These are phyloP conservation scores for Termitomyces sp. DNA, from an alignment of 768 basidiomycete species.

Conservation along the genomic window DNA sequence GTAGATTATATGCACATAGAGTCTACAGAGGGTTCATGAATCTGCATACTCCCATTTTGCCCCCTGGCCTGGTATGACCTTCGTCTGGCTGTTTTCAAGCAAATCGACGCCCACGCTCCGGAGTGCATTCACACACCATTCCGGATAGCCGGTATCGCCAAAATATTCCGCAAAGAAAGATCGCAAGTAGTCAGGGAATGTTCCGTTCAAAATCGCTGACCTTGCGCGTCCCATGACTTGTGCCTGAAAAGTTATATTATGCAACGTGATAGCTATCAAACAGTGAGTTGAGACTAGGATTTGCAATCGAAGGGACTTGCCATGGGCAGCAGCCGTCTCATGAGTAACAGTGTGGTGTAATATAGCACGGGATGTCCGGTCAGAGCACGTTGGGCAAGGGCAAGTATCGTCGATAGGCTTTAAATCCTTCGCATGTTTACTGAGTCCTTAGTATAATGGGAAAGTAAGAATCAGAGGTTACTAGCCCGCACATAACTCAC, in stretches of 20 bases:
- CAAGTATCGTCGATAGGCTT: slow-evolving; percentile 69
- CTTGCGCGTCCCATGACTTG: slow-evolving; percentile 83
- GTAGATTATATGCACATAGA: background rate
- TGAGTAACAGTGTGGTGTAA: slow-evolving; percentile 72
- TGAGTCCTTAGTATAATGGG: slow-evolving; percentile 42
- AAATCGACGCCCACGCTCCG: slow-evolving; percentile 81
- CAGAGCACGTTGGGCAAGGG: slow-evolving; percentile 81
- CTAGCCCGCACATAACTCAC: slow-evolving; percentile 32
- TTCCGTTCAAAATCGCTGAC: slow-evolving; percentile 72
- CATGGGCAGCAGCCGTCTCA: slow-evolving; percentile 85
- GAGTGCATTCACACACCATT: slow-evolving; percentile 86
- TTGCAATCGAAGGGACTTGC: slow-evolving; percentile 32
- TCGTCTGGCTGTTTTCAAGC: slow-evolving; percentile 47
- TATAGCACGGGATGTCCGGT: slow-evolving; percentile 64
- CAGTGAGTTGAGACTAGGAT: slow-evolving; percentile 10
- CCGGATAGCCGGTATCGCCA: slow-evolving; percentile 70
- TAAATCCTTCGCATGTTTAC: slow-evolving; percentile 67
- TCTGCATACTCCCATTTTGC: slow-evolving; percentile 81
- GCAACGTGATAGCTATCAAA: slow-evolving; percentile 65
- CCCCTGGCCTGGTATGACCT: slow-evolving; percentile 55
- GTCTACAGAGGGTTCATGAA: background rate
- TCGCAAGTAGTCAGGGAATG: slow-evolving; percentile 73
- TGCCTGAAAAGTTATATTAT: slow-evolving; percentile 84
- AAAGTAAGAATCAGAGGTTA: background rate
- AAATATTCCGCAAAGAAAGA: slow-evolving; percentile 79